These are phyloP conservation scores for Filobasidium floriforme DNA, from an alignment of 768 basidiomycete species.

Conservation along the genomic window DNA sequence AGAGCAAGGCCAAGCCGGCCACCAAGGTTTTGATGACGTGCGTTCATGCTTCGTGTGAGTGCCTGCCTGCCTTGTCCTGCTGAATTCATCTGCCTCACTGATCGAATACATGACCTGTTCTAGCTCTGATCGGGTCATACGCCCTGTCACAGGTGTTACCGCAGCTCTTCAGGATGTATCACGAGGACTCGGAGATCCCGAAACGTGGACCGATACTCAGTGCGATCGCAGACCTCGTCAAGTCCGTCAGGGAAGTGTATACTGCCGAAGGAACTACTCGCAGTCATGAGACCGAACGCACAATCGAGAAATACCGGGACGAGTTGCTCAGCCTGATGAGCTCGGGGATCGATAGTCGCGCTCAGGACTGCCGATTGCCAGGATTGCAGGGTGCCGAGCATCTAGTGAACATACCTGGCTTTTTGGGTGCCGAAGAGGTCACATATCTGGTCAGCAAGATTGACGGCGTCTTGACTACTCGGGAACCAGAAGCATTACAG, in stretches of 20 bases:
- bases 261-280: slow-evolving; percentile 19
- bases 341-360: slow-evolving; percentile 27
- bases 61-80: slow-evolving; percentile 23
- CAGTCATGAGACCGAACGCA: slow-evolving; percentile 33
- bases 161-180: slow-evolving; percentile 68
- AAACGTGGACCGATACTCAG: slow-evolving; percentile 58
- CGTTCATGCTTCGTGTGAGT: slow-evolving; percentile 69
- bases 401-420: slow-evolving; percentile 57
- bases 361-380: slow-evolving; percentile 51
- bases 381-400: slow-evolving; percentile 62
- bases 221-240: slow-evolving; percentile 50
- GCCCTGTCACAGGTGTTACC: slow-evolving; percentile 63
- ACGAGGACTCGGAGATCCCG: slow-evolving; percentile 48
- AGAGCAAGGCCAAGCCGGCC: slow-evolving; percentile 80
- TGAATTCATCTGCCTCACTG: neutral
- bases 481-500: slow-evolving; percentile 47
- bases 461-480: slow-evolving; percentile 59
- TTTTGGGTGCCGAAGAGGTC: slow-evolving; percentile 66
- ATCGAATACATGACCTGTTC: neutral
- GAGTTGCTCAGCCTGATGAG: slow-evolving; percentile 53
- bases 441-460: slow-evolving; percentile 69
- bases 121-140: slow-evolving; percentile 64
- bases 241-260: slow-evolving; percentile 50
- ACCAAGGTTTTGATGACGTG: slow-evolving; percentile 73
- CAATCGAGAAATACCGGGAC: slow-evolving; percentile 63